These are phyloP conservation scores for Colletotrichum agaves DNA, from an alignment of 2,329 filamentous ascomycete species.

Conservation along the genomic window DNA sequence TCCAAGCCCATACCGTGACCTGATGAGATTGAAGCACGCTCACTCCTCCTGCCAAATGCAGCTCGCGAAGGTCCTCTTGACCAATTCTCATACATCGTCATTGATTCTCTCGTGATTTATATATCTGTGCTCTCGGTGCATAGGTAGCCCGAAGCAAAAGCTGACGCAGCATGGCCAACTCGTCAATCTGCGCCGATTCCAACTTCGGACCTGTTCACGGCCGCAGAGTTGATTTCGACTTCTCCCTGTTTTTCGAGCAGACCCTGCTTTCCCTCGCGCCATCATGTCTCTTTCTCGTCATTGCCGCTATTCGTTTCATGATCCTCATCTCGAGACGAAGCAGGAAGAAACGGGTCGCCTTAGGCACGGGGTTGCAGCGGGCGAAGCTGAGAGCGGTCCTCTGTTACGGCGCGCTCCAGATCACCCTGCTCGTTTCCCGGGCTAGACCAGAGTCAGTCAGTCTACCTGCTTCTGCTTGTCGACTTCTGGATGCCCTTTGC, in stretches of 20 bases:
- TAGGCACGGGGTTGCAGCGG: neutral
- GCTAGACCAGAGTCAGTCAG: conserved; percentile 2
- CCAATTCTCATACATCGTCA: no score
- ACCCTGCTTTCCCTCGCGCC: conserved; percentile 52
- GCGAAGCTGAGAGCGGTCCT: neutral
- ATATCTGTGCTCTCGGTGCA: no score
- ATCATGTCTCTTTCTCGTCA: neutral
- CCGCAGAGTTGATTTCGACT: conserved; percentile 61
- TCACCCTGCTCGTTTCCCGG: neutral
- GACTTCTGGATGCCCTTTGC: conserved; percentile 44
- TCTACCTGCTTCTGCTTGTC: conserved; percentile 30
- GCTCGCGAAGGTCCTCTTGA: no score
- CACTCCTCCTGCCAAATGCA: no score
- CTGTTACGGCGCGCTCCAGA: neutral
- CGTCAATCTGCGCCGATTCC: neutral
- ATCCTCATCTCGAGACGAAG: neutral
- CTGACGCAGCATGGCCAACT: neutral
- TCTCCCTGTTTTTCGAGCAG: conserved; percentile 60
- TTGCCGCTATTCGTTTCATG: neutral
- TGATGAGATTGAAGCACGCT: no score
- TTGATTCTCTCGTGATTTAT: no score
- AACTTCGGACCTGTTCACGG: conserved; percentile 46
- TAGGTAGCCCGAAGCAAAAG: no score
- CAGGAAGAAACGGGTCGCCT: neutral
- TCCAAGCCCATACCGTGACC: no score